Evolutionary conservation across 441 rosid species (phyloP).

Genomic region (Pelargonium fulgidum): DNA sequence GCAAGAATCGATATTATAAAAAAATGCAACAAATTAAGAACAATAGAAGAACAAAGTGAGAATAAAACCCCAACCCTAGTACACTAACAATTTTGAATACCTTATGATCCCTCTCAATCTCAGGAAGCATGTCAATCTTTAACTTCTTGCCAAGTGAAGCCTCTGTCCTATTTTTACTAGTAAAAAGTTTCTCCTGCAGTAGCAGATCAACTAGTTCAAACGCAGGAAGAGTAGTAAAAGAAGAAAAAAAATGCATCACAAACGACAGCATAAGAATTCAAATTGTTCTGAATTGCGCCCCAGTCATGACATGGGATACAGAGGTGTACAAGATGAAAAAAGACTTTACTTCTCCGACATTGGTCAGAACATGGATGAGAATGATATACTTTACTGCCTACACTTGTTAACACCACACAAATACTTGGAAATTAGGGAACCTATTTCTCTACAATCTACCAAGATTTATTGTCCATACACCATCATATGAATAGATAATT

Average conservation of each 20-base stretch:
- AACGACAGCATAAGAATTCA: background rate
- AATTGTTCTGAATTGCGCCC: background rate
- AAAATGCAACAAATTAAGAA: slow-evolving; percentile 5
- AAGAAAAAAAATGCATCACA: background rate
- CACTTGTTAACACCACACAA: background rate
- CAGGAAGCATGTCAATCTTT: slow-evolving; percentile 89
- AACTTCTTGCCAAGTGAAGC: slow-evolving; percentile 82
- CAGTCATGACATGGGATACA: background rate
- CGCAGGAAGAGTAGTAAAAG: slow-evolving; percentile 3
- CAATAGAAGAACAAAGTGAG: slow-evolving; percentile 13
- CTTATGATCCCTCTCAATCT: slow-evolving; percentile 94
- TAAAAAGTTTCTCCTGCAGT: slow-evolving; percentile 81
- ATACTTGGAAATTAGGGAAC: background rate
- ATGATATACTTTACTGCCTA: background rate
- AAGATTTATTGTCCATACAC: background rate
- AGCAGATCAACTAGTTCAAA: slow-evolving; percentile 15
- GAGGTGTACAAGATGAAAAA: background rate
- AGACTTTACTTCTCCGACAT: background rate
- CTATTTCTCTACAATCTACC: background rate
- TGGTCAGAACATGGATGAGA: background rate
- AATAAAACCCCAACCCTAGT: background rate
- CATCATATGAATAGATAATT: no score
- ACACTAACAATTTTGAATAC: slow-evolving; percentile 33
- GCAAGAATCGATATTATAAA: slow-evolving; percentile 17
- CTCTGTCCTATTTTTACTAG: slow-evolving; percentile 84